phyloP scores from a whole-genome alignment of 352 stramenopile species.

The Pythium grandisporangium region DNA sequence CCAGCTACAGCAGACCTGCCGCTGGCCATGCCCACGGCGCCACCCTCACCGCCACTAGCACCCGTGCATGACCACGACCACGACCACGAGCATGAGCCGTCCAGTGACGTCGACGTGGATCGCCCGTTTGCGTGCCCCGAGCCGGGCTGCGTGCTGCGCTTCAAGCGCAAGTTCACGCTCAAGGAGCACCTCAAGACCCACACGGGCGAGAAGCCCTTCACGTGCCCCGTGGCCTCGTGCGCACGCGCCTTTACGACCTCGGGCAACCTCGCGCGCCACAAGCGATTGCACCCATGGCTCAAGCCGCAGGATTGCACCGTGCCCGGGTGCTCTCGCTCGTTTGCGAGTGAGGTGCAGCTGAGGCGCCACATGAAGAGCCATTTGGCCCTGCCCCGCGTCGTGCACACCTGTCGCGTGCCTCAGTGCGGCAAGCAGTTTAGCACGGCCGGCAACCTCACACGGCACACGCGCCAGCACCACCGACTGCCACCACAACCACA shows the following conservation, averaged over 20 bases:
- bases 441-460: constrained; percentile 35
- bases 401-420: constrained; percentile 26
- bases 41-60: neutral
- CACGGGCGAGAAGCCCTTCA: constrained; percentile 64
- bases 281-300: constrained; percentile 42
- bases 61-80: neutral
- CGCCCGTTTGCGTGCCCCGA: constrained; percentile 35
- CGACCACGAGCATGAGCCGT: neutral
- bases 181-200: constrained; percentile 75
- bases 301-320: constrained; percentile 6
- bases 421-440: constrained; percentile 52
- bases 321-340: constrained; percentile 4
- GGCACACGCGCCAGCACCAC: constrained; percentile 8
- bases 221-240: constrained; percentile 21
- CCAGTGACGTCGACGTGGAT: neutral
- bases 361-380: constrained; percentile 9
- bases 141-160: constrained; percentile 29
- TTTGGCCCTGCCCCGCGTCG: constrained; percentile 13
- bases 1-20: too few relatives aligned
- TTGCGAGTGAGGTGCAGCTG: constrained; percentile 10
- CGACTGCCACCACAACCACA: too few relatives aligned
- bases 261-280: constrained; percentile 61
- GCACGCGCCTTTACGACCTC: constrained; percentile 65
- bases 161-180: constrained; percentile 67
- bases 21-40: too few relatives aligned